phyloP scores from a whole-genome alignment of 2,329 filamentous ascomycete species.

The Rhynchosporium secalis region DNA sequence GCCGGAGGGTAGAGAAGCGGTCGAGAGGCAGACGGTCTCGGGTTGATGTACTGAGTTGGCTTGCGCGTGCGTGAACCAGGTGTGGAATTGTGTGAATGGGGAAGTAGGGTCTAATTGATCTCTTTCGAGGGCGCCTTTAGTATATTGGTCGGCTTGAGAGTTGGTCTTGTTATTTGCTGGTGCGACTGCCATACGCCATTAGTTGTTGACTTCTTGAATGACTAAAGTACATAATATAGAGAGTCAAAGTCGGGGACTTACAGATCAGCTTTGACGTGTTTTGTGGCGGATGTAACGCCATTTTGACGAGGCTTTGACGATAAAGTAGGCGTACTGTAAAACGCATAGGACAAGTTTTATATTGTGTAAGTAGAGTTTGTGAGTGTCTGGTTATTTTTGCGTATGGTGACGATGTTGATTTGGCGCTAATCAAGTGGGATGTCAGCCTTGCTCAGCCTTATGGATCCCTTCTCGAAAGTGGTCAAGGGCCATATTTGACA shows the following conservation, averaged over 20 bases:
- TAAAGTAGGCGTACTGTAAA: constrained; percentile 26
- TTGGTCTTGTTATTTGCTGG: constrained; percentile 59
- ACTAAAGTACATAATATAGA: not conserved
- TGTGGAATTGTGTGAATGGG: constrained; percentile 83
- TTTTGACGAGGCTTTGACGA: constrained; percentile 27
- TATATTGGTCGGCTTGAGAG: constrained; percentile 75
- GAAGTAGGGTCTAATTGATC: constrained; percentile 58
- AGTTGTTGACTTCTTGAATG: not conserved
- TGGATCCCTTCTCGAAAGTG: not conserved
- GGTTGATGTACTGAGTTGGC: constrained; percentile 64
- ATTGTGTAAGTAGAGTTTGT: constrained; percentile 11
- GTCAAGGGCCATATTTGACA: not conserved
- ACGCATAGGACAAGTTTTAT: constrained; percentile 24
- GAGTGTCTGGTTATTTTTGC: constrained; percentile 18
- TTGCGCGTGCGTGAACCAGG: constrained; percentile 81
- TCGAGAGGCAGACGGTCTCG: constrained; percentile 86
- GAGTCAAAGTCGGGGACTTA: constrained; percentile 22
- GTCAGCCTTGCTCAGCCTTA: constrained; percentile 25
- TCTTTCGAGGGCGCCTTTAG: constrained; percentile 60
- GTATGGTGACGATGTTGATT: constrained; percentile 15
- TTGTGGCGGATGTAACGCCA: constrained; percentile 36
- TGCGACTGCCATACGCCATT: constrained; percentile 50
- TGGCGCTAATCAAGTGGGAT: constrained; percentile 16
- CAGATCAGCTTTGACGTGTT: constrained; percentile 38
- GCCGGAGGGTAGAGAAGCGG: constrained; percentile 78